A percentile compares a stretch with the other conserved stretches of the same genome.
These are phyloP conservation scores for Neophaeococcomyces aloes DNA, from an alignment of 2,329 filamentous ascomycete genomes.

Conservation along the genomic window DNA sequence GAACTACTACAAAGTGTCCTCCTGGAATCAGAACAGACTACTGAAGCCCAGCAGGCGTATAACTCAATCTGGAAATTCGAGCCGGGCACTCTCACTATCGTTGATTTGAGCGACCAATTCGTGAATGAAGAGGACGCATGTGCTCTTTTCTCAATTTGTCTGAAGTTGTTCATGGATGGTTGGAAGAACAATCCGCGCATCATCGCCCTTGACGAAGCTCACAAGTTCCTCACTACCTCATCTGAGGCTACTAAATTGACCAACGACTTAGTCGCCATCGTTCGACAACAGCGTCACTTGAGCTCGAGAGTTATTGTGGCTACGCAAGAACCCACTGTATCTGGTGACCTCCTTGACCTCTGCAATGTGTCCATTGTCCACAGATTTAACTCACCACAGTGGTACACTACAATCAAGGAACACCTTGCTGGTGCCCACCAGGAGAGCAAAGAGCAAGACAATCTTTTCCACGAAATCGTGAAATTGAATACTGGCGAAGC, in stretches of 20 bases:
- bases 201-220: slow-evolving; percentile 64
- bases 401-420: slow-evolving; percentile 41
- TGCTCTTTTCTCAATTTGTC: slow-evolving; percentile 60
- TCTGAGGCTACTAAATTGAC: slow-evolving; percentile 50
- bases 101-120: slow-evolving; percentile 65
- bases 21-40: slow-evolving; percentile 9
- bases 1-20: slow-evolving; percentile 57
- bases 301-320: slow-evolving; percentile 59
- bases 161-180: slow-evolving; percentile 55
- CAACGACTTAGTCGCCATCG: slow-evolving; percentile 49
- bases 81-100: slow-evolving; percentile 49
- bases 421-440: slow-evolving; percentile 39
- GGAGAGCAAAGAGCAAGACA: slow-evolving; percentile 6
- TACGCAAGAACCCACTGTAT: slow-evolving; percentile 67
- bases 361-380: slow-evolving; percentile 64
- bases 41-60: neutral
- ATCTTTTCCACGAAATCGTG: slow-evolving; percentile 39
- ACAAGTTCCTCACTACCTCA: slow-evolving; percentile 59
- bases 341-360: slow-evolving; percentile 56
- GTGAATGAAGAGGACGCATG: slow-evolving; percentile 58
- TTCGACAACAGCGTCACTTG: slow-evolving; percentile 61
- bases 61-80: slow-evolving; percentile 24
- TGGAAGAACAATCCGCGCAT: slow-evolving; percentile 43
- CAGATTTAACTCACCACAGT: slow-evolving; percentile 57
- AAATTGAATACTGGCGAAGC: slow-evolving; percentile 39